Conservation (phyloP, 1,284 basidiomycete genomes). For the Microstroma glucosiphilum region DNA sequence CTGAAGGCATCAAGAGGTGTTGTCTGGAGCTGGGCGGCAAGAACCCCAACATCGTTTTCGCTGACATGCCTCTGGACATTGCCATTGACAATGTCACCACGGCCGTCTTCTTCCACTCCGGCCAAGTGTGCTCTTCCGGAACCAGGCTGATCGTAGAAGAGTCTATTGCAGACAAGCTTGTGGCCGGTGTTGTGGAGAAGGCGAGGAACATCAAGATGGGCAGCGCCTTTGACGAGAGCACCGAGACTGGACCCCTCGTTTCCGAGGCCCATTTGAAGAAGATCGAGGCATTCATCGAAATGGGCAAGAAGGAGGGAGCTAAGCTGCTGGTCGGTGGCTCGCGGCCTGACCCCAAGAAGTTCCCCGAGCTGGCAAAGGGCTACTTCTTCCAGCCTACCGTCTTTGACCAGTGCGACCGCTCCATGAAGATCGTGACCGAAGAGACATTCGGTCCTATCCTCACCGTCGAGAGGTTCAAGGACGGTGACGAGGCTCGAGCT, state of each 20-base stretch:
- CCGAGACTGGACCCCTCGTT: conserved; percentile 47
- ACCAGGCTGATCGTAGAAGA: conserved; percentile 49
- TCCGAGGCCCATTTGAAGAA: conserved; percentile 42
- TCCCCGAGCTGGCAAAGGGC: conserved; percentile 42
- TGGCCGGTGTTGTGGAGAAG: conserved; percentile 43
- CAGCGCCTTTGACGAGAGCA: conserved; percentile 37
- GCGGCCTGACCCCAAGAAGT: conserved; percentile 31
- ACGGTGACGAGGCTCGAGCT: conserved; percentile 45
- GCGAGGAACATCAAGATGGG: conserved; percentile 44
- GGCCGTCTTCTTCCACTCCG: conserved; percentile 47
- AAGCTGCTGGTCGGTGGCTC: conserved; percentile 39
- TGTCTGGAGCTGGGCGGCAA: conserved; percentile 50
- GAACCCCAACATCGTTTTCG: conserved; percentile 50
- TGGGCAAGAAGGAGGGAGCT: conserved; percentile 41
- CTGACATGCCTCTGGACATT: conserved; percentile 44
- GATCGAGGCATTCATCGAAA: conserved; percentile 36
- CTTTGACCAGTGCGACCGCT: conserved; percentile 43
- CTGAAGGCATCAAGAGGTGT: conserved; percentile 44
- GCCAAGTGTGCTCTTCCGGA: conserved; percentile 49
- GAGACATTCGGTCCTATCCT: conserved; percentile 50
- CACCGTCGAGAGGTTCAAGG: conserved; percentile 46
- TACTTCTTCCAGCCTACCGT: conserved; percentile 50
- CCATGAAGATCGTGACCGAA: conserved; percentile 49
- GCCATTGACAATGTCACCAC: conserved; percentile 48
- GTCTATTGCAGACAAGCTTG: conserved; percentile 44